Percentiles rank a stretch among this genome's conserved stretches.
Evolutionary conservation across 2,329 filamentous ascomycete species (phyloP).

Genomic region (Sporothrix sp.): DNA sequence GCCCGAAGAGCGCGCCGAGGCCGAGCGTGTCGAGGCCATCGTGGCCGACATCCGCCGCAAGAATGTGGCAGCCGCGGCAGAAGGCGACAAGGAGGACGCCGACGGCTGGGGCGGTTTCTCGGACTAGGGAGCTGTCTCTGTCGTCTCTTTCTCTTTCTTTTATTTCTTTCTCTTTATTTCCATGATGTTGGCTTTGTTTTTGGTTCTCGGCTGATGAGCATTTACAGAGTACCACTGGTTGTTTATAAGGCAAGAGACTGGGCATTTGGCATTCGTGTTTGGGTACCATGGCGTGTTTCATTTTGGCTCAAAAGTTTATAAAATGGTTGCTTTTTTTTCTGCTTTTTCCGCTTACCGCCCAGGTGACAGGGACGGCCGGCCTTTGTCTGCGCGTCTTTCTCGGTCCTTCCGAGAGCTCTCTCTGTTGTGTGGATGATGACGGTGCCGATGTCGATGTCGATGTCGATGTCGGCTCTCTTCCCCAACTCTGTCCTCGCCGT

Average conservation of each 20-base stretch:
- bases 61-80: conserved; percentile 33
- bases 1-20: conserved; percentile 56
- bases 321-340: no score
- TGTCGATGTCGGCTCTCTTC: background rate
- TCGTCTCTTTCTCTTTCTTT: background rate
- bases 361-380: background rate
- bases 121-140: background rate
- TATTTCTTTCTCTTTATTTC: background rate
- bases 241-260: no score
- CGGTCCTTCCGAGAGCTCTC: background rate
- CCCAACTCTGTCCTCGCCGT: background rate
- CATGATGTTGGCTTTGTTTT: background rate
- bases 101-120: conserved; percentile 10
- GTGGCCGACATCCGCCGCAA: conserved; percentile 52
- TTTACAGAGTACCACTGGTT: no score
- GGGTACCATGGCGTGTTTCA: background rate
- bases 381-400: background rate
- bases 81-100: background rate
- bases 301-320: no score
- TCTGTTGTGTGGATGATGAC: background rate
- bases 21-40: conserved; percentile 53
- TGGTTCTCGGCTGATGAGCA: background rate
- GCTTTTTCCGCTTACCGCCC: background rate
- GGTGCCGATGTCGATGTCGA: no score
- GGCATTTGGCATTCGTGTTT: no score